A percentile compares a stretch with the other conserved stretches of the same genome.
These are phyloP conservation scores for Populus hybrid DNA, from an alignment of 441 rosid species.

Conservation along the genomic window DNA sequence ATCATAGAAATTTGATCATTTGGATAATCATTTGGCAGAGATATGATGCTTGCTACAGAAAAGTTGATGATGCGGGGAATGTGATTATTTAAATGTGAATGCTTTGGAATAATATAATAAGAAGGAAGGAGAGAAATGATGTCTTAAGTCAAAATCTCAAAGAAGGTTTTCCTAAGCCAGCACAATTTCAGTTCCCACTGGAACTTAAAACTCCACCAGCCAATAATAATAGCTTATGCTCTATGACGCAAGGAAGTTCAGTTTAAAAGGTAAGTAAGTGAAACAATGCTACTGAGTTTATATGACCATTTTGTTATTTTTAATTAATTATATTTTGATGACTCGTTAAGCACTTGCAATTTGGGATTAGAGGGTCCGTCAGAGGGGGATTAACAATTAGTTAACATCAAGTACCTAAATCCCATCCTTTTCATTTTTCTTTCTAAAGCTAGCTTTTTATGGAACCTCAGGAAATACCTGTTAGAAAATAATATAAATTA, in stretches of 20 bases:
- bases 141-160: constrained; percentile 31
- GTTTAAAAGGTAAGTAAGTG: constrained; percentile 38
- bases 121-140: constrained; percentile 11
- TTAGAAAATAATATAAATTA: no score
- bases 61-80: constrained; percentile 23
- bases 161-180: constrained; percentile 10
- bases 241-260: constrained; percentile 36
- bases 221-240: constrained; percentile 18
- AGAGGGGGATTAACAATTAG: constrained; percentile 13
- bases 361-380: constrained; percentile 24
- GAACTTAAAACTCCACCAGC: constrained; percentile 22
- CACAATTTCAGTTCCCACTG: neutral
- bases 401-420: constrained; percentile 33
- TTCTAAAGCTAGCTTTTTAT: neutral
- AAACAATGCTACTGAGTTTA: constrained; percentile 6
- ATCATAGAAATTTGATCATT: constrained; percentile 10
- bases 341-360: constrained; percentile 35
- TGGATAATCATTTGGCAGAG: constrained; percentile 32
- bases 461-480: neutral
- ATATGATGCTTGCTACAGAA: constrained; percentile 23
- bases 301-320: neutral
- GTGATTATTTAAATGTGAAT: constrained; percentile 3
- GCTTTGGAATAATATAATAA: constrained; percentile 6
- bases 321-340: constrained; percentile 23
- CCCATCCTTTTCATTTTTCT: constrained; percentile 12